Percentiles rank a stretch among this genome's conserved stretches.
These are phyloP conservation scores for Stachybotrys chlorohalonatus DNA, from an alignment of 2,329 filamentous ascomycete genomes.

Conservation along the genomic window DNA sequence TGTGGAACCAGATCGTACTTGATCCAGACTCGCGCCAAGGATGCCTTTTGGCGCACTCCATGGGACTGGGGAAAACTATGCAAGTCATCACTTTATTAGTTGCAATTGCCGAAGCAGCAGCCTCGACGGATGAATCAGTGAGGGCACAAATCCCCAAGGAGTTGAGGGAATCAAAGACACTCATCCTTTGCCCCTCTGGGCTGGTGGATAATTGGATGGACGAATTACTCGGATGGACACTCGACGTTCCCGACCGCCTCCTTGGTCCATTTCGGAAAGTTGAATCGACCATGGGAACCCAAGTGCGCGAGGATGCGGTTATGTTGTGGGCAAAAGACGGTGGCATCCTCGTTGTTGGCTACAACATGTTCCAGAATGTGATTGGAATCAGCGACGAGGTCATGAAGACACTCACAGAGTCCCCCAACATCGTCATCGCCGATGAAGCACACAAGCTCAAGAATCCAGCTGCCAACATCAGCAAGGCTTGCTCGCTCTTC, in stretches of 20 bases:
- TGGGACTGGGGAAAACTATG: conserved; percentile 91
- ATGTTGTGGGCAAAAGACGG: conserved; percentile 52
- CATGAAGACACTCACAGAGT: conserved; percentile 41
- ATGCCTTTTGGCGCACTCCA: conserved; percentile 77
- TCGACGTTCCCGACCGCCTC: conserved; percentile 27
- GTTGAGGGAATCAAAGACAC: conserved; percentile 51
- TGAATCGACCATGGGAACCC: conserved; percentile 25
- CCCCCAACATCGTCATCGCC: conserved; percentile 65
- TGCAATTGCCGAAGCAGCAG: conserved; percentile 58
- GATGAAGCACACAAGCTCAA: conserved; percentile 83
- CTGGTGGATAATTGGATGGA: conserved; percentile 77
- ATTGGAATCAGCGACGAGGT: conserved; percentile 19
- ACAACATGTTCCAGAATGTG: conserved; percentile 52
- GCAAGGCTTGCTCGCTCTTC: conserved; percentile 48
- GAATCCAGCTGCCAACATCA: conserved; percentile 46
- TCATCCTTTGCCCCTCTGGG: conserved; percentile 68
- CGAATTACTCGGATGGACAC: conserved; percentile 63
- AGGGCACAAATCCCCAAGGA: conserved; percentile 57
- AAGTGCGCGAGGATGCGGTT: conserved; percentile 36
- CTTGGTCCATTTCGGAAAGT: conserved; percentile 51
- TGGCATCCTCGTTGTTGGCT: conserved; percentile 71
- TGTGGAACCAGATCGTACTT: conserved; percentile 76
- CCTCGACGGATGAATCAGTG: conserved; percentile 48
- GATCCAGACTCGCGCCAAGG: conserved; percentile 54
- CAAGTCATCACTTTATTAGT: conserved; percentile 79